Conservation (phyloP, 2,329 filamentous ascomycete species). For the Trichoderma semiorbis region DNA sequence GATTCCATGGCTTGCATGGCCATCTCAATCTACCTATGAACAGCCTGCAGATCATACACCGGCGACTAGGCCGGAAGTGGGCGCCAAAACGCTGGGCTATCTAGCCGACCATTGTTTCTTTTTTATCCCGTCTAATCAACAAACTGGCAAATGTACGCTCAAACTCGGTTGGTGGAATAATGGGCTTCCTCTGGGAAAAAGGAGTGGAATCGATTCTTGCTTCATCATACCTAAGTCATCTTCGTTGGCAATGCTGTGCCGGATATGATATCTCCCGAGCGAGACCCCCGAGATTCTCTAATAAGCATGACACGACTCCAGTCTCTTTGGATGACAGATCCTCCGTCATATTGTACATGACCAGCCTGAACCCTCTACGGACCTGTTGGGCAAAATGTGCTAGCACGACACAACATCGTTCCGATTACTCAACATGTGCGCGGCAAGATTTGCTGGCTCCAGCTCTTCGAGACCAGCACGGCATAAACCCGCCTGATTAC, state of each 20-base stretch:
- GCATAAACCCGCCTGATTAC: background rate
- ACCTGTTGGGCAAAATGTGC: background rate
- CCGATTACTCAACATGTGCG: background rate
- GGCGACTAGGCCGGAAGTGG: background rate
- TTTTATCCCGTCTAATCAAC: background rate
- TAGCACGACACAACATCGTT: background rate
- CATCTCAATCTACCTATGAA: background rate
- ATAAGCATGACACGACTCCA: background rate
- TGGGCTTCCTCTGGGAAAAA: background rate
- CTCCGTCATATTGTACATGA: background rate
- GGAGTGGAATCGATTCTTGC: background rate
- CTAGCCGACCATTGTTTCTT: background rate
- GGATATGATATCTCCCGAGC: background rate
- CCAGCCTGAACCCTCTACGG: background rate
- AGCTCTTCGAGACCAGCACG: background rate
- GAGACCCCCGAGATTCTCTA: background rate
- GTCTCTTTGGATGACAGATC: background rate
- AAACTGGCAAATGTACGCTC: background rate
- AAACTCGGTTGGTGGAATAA: background rate
- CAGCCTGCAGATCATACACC: background rate
- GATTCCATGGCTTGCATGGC: background rate
- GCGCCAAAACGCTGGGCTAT: background rate
- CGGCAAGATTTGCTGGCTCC: background rate
- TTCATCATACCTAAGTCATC: background rate
- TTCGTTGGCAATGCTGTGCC: background rate